phyloP scores from a whole-genome alignment of 306 rosid genomes.

The Quercus glauca region DNA sequence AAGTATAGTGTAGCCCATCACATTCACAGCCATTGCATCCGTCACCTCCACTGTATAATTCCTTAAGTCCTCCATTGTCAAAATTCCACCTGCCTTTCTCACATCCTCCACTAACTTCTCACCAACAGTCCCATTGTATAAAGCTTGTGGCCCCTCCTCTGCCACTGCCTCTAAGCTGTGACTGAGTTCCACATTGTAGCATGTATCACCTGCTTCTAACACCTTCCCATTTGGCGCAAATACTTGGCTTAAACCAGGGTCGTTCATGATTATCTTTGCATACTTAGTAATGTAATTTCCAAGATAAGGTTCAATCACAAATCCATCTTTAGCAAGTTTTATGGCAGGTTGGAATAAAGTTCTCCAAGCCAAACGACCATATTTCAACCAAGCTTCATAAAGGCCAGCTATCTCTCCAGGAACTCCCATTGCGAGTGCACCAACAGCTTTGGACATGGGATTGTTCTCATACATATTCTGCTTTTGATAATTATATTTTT shows the following conservation, averaged over 20 bases:
- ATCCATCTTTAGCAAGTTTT: constrained; percentile 71
- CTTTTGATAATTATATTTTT: constrained; percentile 21
- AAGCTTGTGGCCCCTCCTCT: constrained; percentile 70
- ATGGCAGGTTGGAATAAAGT: constrained; percentile 74
- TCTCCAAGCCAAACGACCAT: constrained; percentile 79
- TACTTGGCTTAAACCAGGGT: constrained; percentile 62
- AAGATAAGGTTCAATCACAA: constrained; percentile 50
- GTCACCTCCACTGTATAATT: constrained; percentile 63
- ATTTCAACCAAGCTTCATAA: constrained; percentile 73
- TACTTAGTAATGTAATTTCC: constrained; percentile 11
- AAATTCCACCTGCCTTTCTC: constrained; percentile 75
- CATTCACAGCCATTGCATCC: constrained; percentile 54
- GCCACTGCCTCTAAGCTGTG: constrained; percentile 61
- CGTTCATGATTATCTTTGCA: constrained; percentile 41
- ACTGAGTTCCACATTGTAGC: constrained; percentile 71
- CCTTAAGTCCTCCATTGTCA: constrained; percentile 80
- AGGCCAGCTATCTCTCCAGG: constrained; percentile 96
- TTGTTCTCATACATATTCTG: constrained; percentile 80
- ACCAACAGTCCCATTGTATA: constrained; percentile 76
- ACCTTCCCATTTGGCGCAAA: constrained; percentile 69
- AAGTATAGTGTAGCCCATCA: constrained; percentile 60
- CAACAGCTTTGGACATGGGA: constrained; percentile 42
- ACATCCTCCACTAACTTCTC: constrained; percentile 77
- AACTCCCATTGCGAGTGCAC: constrained; percentile 75
- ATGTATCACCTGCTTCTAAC: constrained; percentile 57